These are phyloP conservation scores for Pancytospora epiphaga DNA, from an alignment of 371 early-diverging fungal genomes.

Conservation along the genomic window DNA sequence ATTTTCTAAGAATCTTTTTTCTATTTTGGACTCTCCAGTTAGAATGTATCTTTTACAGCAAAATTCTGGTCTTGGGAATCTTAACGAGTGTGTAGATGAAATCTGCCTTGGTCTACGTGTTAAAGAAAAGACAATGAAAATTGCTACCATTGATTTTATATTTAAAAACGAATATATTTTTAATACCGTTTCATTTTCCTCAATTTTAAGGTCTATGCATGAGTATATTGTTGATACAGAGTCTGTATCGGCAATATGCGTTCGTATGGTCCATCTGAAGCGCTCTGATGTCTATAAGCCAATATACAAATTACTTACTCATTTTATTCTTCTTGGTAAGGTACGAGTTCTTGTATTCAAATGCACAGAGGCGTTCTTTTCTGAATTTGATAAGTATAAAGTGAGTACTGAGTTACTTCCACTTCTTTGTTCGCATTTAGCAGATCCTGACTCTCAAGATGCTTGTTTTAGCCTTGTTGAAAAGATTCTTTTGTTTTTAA, in stretches of 20 bases:
- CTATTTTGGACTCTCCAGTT: slow-evolving; percentile 38
- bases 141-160: slow-evolving; percentile 51
- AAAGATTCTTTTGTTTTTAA: slow-evolving; percentile 30
- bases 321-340: slow-evolving; percentile 20
- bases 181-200: slow-evolving; percentile 11
- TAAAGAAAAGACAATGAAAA: slow-evolving; percentile 44
- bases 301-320: slow-evolving; percentile 35
- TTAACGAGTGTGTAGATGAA: slow-evolving; percentile 23
- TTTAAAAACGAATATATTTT: slow-evolving; percentile 22
- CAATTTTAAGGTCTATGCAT: slow-evolving; percentile 33
- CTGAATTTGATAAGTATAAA: slow-evolving; percentile 36
- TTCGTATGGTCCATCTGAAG: slow-evolving; percentile 7
- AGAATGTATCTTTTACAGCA: slow-evolving; percentile 43
- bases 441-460: slow-evolving; percentile 34
- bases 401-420: slow-evolving; percentile 41
- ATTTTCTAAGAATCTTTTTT: slow-evolving; percentile 26
- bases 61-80: slow-evolving; percentile 5
- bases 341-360: slow-evolving; percentile 7
- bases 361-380: slow-evolving; percentile 29
- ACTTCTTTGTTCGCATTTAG: slow-evolving; percentile 31
- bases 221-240: slow-evolving; percentile 21
- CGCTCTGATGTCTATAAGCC: slow-evolving; percentile 3
- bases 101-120: slow-evolving; percentile 43
- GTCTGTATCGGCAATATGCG: slow-evolving; percentile 22
- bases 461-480: slow-evolving; percentile 44